A percentile compares a stretch with the other conserved stretches of the same genome.
Conservation (phyloP, 495 filamentous ascomycete species). For the Trichoderma erinaceum region DNA sequence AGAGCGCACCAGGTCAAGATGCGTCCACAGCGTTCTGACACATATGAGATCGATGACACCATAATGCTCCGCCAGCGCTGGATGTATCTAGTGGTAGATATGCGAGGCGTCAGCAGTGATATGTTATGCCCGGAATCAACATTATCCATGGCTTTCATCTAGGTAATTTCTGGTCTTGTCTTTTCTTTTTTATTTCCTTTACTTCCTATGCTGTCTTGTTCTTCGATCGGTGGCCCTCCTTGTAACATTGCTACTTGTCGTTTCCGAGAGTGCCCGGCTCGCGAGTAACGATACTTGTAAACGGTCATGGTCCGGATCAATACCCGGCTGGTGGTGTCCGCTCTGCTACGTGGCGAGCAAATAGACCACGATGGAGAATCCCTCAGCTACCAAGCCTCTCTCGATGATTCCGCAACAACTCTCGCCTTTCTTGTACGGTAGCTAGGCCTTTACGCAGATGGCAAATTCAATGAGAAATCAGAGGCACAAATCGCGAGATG, state of each 20-base stretch:
- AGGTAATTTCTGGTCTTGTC: background rate
- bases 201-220: background rate
- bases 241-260: conserved; percentile 2
- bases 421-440: background rate
- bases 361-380: conserved; percentile 1
- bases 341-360: conserved; percentile 9
- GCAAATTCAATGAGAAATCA: background rate
- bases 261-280: conserved; percentile 11
- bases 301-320: background rate
- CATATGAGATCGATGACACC: conserved; percentile 14
- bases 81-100: background rate
- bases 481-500: background rate
- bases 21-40: conserved; percentile 14
- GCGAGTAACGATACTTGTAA: background rate
- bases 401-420: background rate
- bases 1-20: background rate
- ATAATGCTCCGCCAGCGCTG: conserved; percentile 7
- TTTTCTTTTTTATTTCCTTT: background rate
- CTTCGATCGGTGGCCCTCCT: background rate
- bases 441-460: background rate
- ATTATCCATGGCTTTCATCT: background rate
- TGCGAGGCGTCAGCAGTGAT: conserved; percentile 6
- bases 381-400: background rate
- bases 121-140: background rate
- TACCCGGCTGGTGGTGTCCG: background rate